Conservation (phyloP, 2,329 filamentous ascomycete species). For the Nannizziopsis arthrosporioides region DNA sequence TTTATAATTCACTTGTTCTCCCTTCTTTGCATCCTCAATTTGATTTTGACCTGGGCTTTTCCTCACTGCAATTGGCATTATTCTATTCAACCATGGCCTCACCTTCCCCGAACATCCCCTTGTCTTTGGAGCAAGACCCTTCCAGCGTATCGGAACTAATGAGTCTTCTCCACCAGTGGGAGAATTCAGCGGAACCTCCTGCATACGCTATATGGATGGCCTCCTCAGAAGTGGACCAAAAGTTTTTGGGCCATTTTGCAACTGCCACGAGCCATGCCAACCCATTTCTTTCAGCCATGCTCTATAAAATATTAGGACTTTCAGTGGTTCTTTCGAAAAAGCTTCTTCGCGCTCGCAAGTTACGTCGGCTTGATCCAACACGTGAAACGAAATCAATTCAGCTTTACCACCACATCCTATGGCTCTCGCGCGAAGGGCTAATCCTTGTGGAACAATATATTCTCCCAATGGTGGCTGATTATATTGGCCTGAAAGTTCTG, state of each 20-base stretch:
- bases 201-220: slow-evolving; percentile 56
- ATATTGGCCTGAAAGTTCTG: slow-evolving; percentile 74
- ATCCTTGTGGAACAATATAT: slow-evolving; percentile 78
- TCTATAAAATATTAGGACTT: slow-evolving; percentile 84
- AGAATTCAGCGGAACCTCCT: slow-evolving; percentile 23
- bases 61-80: background rate
- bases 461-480: slow-evolving; percentile 67
- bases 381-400: slow-evolving; percentile 67
- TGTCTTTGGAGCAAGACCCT: background rate
- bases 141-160: slow-evolving; percentile 12
- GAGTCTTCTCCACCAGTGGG: slow-evolving; percentile 15
- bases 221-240: slow-evolving; percentile 93
- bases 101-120: background rate
- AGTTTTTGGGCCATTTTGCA: slow-evolving; percentile 84
- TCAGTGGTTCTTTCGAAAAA: slow-evolving; percentile 79
- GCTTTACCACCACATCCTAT: slow-evolving; percentile 83
- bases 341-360: slow-evolving; percentile 68
- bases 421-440: slow-evolving; percentile 85
- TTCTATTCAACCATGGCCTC: slow-evolving; percentile 2
- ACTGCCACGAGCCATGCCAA: slow-evolving; percentile 66
- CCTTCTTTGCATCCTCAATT: background rate
- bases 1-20: background rate
- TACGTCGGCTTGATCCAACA: slow-evolving; percentile 69
- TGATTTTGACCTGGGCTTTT: background rate
- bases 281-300: slow-evolving; percentile 58